Conservation (phyloP, 2,329 filamentous ascomycete genomes). For the Capronia epimyces region DNA sequence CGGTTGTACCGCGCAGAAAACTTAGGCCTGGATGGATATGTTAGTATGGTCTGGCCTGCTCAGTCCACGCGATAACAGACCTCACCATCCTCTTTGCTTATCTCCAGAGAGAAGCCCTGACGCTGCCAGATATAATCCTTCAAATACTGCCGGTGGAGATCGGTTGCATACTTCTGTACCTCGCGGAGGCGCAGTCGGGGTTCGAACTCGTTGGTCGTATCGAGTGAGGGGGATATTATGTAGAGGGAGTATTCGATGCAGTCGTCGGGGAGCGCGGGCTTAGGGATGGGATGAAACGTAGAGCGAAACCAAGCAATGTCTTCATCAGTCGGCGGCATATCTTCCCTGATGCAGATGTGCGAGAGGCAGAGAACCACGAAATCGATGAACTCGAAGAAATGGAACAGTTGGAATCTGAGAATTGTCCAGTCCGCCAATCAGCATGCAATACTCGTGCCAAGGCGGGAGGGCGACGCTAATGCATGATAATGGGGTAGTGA, state of each 20-base stretch:
- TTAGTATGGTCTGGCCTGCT: slow-evolving; percentile 25
- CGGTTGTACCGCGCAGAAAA: slow-evolving; percentile 69
- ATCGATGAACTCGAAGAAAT: background rate
- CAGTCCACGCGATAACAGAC: slow-evolving; percentile 16
- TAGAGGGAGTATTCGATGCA: slow-evolving; percentile 80
- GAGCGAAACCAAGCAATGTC: slow-evolving; percentile 62
- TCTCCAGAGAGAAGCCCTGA: slow-evolving; percentile 67
- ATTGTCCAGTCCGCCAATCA: background rate
- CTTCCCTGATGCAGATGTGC: background rate
- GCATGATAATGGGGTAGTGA: background rate
- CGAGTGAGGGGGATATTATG: slow-evolving; percentile 56
- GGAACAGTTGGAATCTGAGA: background rate
- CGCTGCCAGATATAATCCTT: slow-evolving; percentile 93
- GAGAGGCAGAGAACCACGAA: background rate
- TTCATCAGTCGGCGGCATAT: slow-evolving; percentile 47
- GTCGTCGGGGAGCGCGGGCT: slow-evolving; percentile 67
- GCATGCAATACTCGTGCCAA: background rate
- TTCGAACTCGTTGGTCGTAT: slow-evolving; percentile 51
- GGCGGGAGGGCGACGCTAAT: background rate
- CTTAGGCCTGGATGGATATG: slow-evolving; percentile 38
- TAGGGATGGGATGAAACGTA: slow-evolving; percentile 61
- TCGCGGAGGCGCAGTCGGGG: slow-evolving; percentile 62
- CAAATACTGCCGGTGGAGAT: slow-evolving; percentile 60
- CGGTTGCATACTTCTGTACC: slow-evolving; percentile 63
- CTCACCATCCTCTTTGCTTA: slow-evolving; percentile 56